Percentiles rank a stretch among this genome's conserved stretches.
These are phyloP conservation scores for Hypomontagnella monticulosa DNA, from an alignment of 495 filamentous ascomycete genomes.

Conservation along the genomic window DNA sequence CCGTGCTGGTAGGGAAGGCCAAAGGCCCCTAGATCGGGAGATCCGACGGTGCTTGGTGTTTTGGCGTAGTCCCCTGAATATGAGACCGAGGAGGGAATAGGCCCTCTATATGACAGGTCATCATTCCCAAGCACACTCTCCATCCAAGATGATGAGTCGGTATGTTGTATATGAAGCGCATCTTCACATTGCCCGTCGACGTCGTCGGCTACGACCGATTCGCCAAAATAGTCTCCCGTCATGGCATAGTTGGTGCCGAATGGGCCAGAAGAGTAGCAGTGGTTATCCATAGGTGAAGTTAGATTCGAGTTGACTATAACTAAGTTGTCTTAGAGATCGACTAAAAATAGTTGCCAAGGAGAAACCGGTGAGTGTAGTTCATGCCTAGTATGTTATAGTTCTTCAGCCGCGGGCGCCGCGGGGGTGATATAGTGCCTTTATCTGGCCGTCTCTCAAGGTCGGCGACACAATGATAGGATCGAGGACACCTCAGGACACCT, in stretches of 20 bases:
- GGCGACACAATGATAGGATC: neutral
- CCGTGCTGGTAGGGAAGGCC: neutral
- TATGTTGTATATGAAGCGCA: neutral
- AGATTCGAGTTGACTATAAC: neutral
- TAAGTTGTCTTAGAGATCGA: neutral
- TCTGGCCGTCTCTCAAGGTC: neutral
- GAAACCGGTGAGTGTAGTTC: neutral
- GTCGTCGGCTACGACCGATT: neutral
- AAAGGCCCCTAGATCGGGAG: neutral
- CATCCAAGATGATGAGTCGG: neutral
- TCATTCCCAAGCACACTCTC: neutral
- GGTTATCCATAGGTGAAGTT: neutral
- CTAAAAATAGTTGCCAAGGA: conserved; percentile 6
- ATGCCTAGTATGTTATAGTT: too few relatives aligned
- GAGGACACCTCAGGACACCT: neutral
- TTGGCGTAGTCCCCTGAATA: neutral
- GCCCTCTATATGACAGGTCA: too few relatives aligned
- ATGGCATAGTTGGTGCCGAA: neutral
- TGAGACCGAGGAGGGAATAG: neutral
- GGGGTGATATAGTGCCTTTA: neutral
- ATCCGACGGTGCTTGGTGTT: neutral
- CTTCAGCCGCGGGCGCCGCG: neutral
- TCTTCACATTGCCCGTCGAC: neutral
- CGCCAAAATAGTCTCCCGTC: neutral
- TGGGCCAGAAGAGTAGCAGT: neutral